Evolutionary conservation across 1,284 basidiomycete species (phyloP), one percentile per base, ranked within the genome.

Genomic region (Leccinum pachyderme): DNA sequence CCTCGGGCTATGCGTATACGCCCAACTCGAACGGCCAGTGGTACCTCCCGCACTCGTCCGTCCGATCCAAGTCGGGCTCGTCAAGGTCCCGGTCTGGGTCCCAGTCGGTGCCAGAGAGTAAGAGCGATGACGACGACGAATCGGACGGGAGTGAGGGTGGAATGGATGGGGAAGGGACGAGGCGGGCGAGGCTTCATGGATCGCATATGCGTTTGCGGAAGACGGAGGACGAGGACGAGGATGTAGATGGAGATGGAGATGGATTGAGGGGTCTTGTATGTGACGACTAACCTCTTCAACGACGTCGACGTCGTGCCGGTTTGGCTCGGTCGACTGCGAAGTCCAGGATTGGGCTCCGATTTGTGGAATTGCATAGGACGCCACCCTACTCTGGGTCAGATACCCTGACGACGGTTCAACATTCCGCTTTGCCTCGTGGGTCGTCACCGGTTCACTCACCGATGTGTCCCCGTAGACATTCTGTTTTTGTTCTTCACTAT

Each of bases 241-340:
- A 54, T 35, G 79, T 82, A 85, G 49, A 82, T 85, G 78, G 83
- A 84, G 33, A 81, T 84, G 79, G 83, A 83, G 44, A 68, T 76
- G 67, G 71, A 68, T 22, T 39, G 37, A 39, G 11, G 18, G 37
- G 18, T 39, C 37, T 39, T 18, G 11, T 39, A 11, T 22, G 18
- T 39, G 37, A 22, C 18, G 37, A 39, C 18, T 39, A 9, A 39
- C 18, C 8, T 18, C 18, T 28, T 3, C 35, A 39, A 39, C 18
- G 37, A 39, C 37, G 18, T 22, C 18, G 37, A 12, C 37, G 11
- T 39, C 37, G 18, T 39, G 37, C 37, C 37, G 18, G 18, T 39
- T 39, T 39, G 37, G 18, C 18, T 39, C 37, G 37, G 37, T 39
- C 37, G 37, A 39, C 18, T 5, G 9, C 37, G 37, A 39, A 39